Conservation (phyloP, 2,329 filamentous ascomycete species). For the Cadophora sp. region DNA sequence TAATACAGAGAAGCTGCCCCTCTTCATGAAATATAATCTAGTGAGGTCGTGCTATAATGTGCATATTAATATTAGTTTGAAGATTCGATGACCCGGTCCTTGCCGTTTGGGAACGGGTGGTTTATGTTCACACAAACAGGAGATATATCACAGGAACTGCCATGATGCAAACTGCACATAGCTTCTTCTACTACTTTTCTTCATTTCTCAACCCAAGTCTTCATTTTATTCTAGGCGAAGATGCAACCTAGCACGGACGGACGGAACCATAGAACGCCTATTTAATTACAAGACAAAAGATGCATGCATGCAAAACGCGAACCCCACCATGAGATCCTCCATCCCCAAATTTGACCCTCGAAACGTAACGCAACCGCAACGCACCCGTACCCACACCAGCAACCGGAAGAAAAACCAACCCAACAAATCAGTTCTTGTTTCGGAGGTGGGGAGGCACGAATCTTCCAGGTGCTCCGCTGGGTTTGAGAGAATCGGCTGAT, state of each 20-base stretch:
- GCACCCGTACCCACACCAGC: neutral
- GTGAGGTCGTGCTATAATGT: too few relatives aligned
- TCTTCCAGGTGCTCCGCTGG: slow-evolving; percentile 62
- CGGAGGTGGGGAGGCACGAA: slow-evolving; percentile 61
- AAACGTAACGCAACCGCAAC: slow-evolving; percentile 14
- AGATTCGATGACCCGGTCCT: too few relatives aligned
- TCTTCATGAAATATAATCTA: too few relatives aligned
- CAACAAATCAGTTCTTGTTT: slow-evolving; percentile 41
- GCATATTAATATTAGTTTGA: too few relatives aligned
- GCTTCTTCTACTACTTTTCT: neutral
- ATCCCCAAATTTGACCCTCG: slow-evolving; percentile 14
- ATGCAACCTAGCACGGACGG: slow-evolving; percentile 18
- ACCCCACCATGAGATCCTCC: slow-evolving; percentile 6
- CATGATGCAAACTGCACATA: too few relatives aligned
- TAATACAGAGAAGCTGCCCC: too few relatives aligned
- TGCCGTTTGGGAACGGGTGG: too few relatives aligned
- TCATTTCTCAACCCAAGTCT: slow-evolving; percentile 11
- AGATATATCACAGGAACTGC: too few relatives aligned
- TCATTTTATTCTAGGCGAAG: slow-evolving; percentile 20
- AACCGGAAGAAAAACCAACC: neutral
- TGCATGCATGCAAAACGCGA: slow-evolving; percentile 10
- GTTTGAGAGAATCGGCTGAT: slow-evolving; percentile 55
- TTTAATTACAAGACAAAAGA: slow-evolving; percentile 23
- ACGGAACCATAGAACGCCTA: slow-evolving; percentile 19
- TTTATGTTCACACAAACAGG: too few relatives aligned